Percentiles rank a stretch among this genome's conserved stretches.
phyloP scores from a whole-genome alignment of 2,329 filamentous ascomycete species.

The Penicillium thymicola region DNA sequence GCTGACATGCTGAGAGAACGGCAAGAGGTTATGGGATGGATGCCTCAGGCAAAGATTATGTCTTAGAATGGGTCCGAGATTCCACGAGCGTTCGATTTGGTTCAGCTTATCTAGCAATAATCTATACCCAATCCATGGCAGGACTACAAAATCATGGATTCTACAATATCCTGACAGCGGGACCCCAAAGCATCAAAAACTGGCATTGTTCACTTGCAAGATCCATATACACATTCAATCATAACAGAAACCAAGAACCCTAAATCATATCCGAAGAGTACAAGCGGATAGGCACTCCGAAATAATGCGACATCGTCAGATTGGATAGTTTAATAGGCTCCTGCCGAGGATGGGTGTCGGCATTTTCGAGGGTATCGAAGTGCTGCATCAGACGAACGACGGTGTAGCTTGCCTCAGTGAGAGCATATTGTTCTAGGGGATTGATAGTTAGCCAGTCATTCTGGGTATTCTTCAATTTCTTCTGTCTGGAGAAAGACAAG shows the following conservation, averaged over 20 bases:
- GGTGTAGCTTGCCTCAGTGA: conserved; percentile 42
- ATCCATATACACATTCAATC: neutral
- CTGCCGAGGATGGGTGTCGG: conserved; percentile 27
- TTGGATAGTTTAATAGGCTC: conserved; percentile 32
- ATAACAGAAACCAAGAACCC: neutral
- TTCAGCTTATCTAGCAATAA: neutral
- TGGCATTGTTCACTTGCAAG: neutral
- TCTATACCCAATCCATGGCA: neutral
- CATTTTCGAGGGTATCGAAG: conserved; percentile 37
- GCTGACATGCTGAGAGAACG: too few species aligned
- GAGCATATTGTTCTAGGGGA: conserved; percentile 41
- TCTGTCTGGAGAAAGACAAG: neutral
- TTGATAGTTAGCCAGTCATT: neutral
- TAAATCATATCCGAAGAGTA: conserved; percentile 16
- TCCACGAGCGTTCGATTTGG: neutral
- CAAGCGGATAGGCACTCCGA: conserved; percentile 29
- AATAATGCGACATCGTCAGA: conserved; percentile 33
- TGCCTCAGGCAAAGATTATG: too few species aligned
- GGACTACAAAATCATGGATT: too few species aligned
- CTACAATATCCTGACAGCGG: neutral
- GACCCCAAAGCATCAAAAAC: neutral
- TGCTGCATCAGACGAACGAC: conserved; percentile 38
- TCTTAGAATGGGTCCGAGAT: neutral
- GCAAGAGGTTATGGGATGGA: too few species aligned
- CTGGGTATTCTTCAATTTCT: neutral